Evolutionary conservation across 108 stramenopile genomes (phyloP).

Genomic region (Nitzschia sp.): DNA sequence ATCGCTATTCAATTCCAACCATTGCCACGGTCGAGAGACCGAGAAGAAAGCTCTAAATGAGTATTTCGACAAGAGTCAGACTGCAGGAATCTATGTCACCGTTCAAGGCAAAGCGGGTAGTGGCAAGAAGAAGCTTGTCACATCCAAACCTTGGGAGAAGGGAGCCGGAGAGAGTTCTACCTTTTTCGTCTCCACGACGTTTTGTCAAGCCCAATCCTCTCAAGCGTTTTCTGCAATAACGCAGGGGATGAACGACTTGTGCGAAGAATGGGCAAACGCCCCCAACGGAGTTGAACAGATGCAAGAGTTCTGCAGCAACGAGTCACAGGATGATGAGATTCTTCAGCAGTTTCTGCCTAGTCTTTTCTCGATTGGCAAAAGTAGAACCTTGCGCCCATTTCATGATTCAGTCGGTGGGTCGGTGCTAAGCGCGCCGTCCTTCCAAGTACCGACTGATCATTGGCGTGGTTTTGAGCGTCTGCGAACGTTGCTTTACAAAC

Average conservation of each 20-base stretch:
- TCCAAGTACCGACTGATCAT: background rate
- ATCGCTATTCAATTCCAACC: background rate
- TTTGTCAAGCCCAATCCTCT: background rate
- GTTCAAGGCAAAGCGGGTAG: background rate
- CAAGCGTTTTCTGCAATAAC: background rate
- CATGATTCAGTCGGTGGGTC: background rate
- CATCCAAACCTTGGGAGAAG: background rate
- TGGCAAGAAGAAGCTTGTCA: background rate
- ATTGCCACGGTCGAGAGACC: background rate
- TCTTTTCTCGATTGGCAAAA: background rate
- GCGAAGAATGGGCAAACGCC: background rate
- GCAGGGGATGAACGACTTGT: background rate
- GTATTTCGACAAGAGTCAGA: background rate
- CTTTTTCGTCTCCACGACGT: background rate
- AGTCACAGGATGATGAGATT: background rate
- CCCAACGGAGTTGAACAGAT: background rate
- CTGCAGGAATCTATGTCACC: background rate
- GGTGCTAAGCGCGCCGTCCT: background rate
- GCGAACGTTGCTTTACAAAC: background rate
- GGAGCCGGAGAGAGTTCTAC: background rate
- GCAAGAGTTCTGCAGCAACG: background rate
- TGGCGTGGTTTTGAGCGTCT: background rate
- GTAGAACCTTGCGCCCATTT: background rate
- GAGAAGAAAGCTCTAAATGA: background rate
- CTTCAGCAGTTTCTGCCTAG: background rate